Percentiles rank a stretch among this genome's conserved stretches.
These are phyloP conservation scores for Pseudogymnoascus sp. DNA, from an alignment of 2,329 filamentous ascomycete species.

Conservation along the genomic window DNA sequence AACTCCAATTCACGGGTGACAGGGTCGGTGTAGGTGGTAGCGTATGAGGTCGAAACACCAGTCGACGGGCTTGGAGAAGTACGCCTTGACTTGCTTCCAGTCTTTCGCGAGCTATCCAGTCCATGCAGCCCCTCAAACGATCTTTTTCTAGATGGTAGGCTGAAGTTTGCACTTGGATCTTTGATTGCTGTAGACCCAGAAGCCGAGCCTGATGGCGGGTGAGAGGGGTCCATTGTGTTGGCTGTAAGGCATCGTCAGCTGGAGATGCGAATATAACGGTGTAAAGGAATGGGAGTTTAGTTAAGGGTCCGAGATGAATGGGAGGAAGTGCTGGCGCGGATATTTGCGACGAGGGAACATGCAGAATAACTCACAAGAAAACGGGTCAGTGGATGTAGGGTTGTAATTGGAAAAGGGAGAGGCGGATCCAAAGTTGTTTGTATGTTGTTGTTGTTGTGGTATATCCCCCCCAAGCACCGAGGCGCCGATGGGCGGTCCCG, in stretches of 20 bases:
- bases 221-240: not conserved
- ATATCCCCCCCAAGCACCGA: not conserved
- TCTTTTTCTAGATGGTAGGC: not conserved
- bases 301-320: not conserved
- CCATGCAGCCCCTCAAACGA: not conserved
- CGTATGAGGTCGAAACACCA: conserved; percentile 20
- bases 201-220: not conserved
- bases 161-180: not conserved
- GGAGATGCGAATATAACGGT: not conserved
- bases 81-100: conserved; percentile 25
- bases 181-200: not conserved
- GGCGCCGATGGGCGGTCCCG: not conserved
- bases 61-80: conserved; percentile 26
- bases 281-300: not conserved
- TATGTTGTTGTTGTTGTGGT: not conserved
- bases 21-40: conserved; percentile 14
- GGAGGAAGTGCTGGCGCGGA: not conserved
- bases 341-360: not conserved
- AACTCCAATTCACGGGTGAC: not conserved
- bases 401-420: not conserved
- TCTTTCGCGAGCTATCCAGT: not conserved
- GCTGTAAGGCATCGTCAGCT: not conserved
- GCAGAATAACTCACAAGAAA: conserved; percentile 1
- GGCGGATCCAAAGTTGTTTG: not conserved
- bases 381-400: not conserved